A percentile compares a stretch with the other conserved stretches of the same genome.
Evolutionary conservation across 257 asterid genomes (phyloP).

Genomic region (Solanum lycopersicoides): DNA sequence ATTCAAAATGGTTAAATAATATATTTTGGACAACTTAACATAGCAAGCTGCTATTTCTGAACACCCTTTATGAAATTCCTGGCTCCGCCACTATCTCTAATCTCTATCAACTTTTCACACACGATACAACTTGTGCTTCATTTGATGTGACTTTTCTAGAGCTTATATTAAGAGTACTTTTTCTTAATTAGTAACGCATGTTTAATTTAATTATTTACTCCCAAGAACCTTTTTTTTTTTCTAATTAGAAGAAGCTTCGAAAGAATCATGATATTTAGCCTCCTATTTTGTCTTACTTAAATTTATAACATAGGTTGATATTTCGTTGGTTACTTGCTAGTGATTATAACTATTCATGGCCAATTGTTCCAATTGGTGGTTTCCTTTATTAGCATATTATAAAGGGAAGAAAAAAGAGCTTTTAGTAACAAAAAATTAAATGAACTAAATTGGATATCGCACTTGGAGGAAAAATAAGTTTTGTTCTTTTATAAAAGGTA

Average conservation of each 20-base stretch:
- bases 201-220: neutral
- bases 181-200: neutral
- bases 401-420: neutral
- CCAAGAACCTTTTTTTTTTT: neutral
- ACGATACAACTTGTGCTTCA: neutral
- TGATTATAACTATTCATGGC: neutral
- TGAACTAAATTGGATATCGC: conserved; percentile 9
- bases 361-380: conserved; percentile 1
- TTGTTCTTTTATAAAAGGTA: neutral
- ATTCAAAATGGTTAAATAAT: too few species aligned
- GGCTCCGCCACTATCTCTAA: too few species aligned
- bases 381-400: conserved; percentile 5
- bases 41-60: too few species aligned
- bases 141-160: neutral
- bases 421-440: neutral
- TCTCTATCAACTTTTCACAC: neutral
- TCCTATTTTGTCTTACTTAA: neutral
- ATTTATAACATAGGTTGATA: neutral
- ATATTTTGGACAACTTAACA: too few species aligned
- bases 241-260: neutral
- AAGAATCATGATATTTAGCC: conserved; percentile 15
- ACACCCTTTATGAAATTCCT: accelerated
- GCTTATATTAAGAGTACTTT: neutral
- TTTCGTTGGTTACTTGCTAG: neutral
- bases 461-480: neutral